Conservation (phyloP, 805 yeast species). For the Wickerhamiella hasegawae region DNA sequence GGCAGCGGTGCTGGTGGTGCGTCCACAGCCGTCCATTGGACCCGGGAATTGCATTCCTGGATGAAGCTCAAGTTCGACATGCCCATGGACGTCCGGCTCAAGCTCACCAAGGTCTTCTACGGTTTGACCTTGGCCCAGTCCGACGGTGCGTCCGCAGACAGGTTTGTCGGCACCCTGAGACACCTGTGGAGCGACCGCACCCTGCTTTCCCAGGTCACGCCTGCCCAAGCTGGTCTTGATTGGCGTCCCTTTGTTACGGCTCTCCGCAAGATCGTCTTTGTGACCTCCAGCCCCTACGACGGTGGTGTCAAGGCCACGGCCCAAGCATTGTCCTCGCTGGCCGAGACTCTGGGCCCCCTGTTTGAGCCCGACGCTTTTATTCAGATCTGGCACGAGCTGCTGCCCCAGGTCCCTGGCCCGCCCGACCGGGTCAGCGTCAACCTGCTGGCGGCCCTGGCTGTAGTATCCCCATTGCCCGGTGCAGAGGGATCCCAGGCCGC, state of each 20-base stretch:
- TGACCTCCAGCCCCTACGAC: conserved; percentile 11
- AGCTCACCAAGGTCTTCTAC: conserved; percentile 53
- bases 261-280: conserved; percentile 13
- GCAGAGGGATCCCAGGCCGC: conserved; percentile 3
- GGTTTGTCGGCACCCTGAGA: conserved; percentile 48
- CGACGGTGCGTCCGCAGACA: conserved; percentile 42
- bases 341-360: conserved; percentile 30
- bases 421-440: background rate
- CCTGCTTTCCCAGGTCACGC: conserved; percentile 20
- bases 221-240: conserved; percentile 30
- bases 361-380: conserved; percentile 28
- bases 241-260: conserved; percentile 33
- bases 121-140: conserved; percentile 58
- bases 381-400: conserved; percentile 1
- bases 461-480: conserved; percentile 10
- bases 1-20: conserved; percentile 41
- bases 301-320: conserved; percentile 9
- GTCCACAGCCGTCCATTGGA: conserved; percentile 67
- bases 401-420: conserved; percentile 2
- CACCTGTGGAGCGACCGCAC: conserved; percentile 35
- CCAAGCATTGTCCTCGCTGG: conserved; percentile 1
- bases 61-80: conserved; percentile 61
- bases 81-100: conserved; percentile 48
- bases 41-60: conserved; percentile 69
- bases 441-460: conserved; percentile 1